phyloP scores from a whole-genome alignment of 164 flowering plant species.

The Saururus chinensis region DNA sequence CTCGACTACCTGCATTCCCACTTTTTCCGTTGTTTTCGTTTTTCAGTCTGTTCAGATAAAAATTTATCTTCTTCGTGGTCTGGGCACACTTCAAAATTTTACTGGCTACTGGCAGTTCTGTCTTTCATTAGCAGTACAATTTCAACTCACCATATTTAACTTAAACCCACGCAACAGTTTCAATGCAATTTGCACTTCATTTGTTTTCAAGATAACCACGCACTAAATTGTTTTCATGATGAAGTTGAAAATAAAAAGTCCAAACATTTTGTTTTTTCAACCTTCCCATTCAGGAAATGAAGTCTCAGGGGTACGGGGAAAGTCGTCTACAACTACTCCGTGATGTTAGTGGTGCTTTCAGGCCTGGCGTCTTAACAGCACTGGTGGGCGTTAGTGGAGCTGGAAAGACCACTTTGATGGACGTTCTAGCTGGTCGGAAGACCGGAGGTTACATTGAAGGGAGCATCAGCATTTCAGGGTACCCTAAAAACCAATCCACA shows the following conservation, averaged over 20 bases:
- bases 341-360: slow-evolving; percentile 56
- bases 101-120: too few species aligned
- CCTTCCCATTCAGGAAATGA: slow-evolving; percentile 41
- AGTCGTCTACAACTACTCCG: slow-evolving; percentile 40
- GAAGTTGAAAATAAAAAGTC: too few species aligned
- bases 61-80: too few species aligned
- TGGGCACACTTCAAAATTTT: too few species aligned
- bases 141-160: too few species aligned
- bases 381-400: slow-evolving; percentile 66
- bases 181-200: too few species aligned
- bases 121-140: too few species aligned
- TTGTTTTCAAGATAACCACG: too few species aligned
- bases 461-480: slow-evolving; percentile 44
- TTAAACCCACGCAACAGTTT: too few species aligned
- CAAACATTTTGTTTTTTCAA: neutral
- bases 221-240: too few species aligned
- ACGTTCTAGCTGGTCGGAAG: slow-evolving; percentile 58
- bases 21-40: too few species aligned
- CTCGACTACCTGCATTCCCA: neutral
- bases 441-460: slow-evolving; percentile 60
- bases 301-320: slow-evolving; percentile 38
- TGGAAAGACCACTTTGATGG: slow-evolving; percentile 70
- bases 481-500: slow-evolving; percentile 47
- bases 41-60: too few species aligned
- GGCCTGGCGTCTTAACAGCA: slow-evolving; percentile 57